These are phyloP conservation scores for Adansonia digitata DNA, from an alignment of 345 rosid species.

Conservation along the genomic window DNA sequence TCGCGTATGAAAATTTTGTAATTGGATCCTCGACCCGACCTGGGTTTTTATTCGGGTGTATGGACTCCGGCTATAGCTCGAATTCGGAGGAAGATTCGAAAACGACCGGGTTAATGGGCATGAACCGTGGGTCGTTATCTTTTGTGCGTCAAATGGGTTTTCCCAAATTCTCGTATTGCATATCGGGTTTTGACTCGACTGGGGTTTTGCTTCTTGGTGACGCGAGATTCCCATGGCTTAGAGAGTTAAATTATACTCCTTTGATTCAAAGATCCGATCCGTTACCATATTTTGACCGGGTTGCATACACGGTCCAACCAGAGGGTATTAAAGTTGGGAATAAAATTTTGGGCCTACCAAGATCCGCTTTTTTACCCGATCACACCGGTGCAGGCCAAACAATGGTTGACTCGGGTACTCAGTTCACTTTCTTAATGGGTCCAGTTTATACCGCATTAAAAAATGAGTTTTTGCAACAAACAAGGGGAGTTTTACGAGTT, in stretches of 20 bases:
- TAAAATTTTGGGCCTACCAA: constrained; percentile 40
- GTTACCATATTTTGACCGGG: constrained; percentile 63
- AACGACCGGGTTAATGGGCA: constrained; percentile 73
- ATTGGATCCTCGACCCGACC: constrained; percentile 41
- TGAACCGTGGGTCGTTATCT: constrained; percentile 77
- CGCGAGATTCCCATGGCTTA: constrained; percentile 42
- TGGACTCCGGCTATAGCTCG: constrained; percentile 65
- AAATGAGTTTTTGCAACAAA: constrained; percentile 49
- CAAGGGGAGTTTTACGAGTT: constrained; percentile 34
- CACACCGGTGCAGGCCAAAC: constrained; percentile 91
- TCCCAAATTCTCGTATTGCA: constrained; percentile 72
- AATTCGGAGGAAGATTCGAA: constrained; percentile 52
- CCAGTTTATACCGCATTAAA: constrained; percentile 55
- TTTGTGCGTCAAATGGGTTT: constrained; percentile 62
- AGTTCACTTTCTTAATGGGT: constrained; percentile 61
- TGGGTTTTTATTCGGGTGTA: constrained; percentile 59
- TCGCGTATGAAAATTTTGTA: constrained; percentile 44
- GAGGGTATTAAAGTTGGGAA: constrained; percentile 60
- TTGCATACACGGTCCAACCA: constrained; percentile 61
- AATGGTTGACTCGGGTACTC: constrained; percentile 80
- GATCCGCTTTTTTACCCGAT: constrained; percentile 52
- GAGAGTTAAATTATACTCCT: constrained; percentile 52
- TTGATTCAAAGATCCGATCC: constrained; percentile 46
- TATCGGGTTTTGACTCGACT: constrained; percentile 60
- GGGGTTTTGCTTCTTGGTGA: constrained; percentile 65